Evolutionary conservation across 257 asterid species (phyloP).

Genomic region (Capsicum rhomboideum): DNA sequence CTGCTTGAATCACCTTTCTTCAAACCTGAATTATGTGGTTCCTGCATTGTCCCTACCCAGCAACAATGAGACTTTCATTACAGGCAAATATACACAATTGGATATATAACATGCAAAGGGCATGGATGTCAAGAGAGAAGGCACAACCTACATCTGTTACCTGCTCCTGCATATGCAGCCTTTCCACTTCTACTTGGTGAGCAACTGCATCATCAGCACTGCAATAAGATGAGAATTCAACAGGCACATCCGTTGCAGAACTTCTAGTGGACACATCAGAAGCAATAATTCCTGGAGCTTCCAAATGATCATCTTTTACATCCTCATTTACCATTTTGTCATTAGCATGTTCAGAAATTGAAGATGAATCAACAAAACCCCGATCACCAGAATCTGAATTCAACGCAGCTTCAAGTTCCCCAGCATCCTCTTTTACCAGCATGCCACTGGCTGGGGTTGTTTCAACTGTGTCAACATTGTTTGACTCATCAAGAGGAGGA

Average conservation of each 20-base stretch:
- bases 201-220: not conserved
- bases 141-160: conserved; percentile 99
- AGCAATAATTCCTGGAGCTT: conserved; percentile 12
- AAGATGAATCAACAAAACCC: conserved; percentile 10
- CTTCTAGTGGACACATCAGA: conserved; percentile 24
- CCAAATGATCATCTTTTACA: conserved; percentile 17
- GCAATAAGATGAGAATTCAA: conserved; percentile 23
- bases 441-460: conserved; percentile 14
- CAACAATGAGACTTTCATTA: conserved; percentile 28
- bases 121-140: conserved; percentile 52
- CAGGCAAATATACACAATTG: conserved; percentile 14
- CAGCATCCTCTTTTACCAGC: conserved; percentile 30
- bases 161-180: conserved; percentile 57
- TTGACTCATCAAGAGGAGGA: conserved; percentile 23
- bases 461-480: conserved; percentile 23
- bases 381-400: conserved; percentile 16
- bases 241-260: conserved; percentile 21
- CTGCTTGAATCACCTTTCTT: conserved; percentile 31
- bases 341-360: conserved; percentile 23
- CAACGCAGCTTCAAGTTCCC: conserved; percentile 5
- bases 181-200: conserved; percentile 15
- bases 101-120: not conserved
- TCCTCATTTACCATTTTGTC: conserved; percentile 26
- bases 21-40: conserved; percentile 41
- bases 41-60: conserved; percentile 89